Evolutionary conservation across 139 green algal species (phyloP), one percentile per base, ranked within the genome.

Genomic region (Closterium sp.): DNA sequence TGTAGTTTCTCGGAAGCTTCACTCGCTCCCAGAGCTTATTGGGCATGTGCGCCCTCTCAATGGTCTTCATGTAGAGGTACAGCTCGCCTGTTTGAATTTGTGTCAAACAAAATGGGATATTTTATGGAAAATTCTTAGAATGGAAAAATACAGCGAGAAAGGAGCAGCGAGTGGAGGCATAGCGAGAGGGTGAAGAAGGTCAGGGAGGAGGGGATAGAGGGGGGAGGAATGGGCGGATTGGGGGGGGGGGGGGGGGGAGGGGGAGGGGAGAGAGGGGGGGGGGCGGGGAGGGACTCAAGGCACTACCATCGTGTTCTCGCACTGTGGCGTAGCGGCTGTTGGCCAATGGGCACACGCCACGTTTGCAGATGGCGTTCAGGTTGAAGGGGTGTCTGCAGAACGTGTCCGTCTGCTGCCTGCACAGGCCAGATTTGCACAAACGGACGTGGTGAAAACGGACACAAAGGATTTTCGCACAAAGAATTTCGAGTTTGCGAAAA

Each of bases 381-480:
- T 99, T 99, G 96, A 98, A 98, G 96, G 98, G 97, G 88, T 99
- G 99, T 31, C 97, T 92, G 95, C 98, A 99, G 89, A 99, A 99
- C 89, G 98, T 99, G 33, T 92, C 85, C 30, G 87, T 90, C 87
- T 98, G 95, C 4, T 95, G 97, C 86, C 85, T 88, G 85, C 85
- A 33, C 64, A 83, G 64, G 64, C 10, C 64, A 83, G 64, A 10
- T 28, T 16, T 28, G 64, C 64, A 83, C 64, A 83, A 16, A 10
- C 10, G 64, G 12, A 86, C 83, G 31, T 21, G 10, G 7, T 23
- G 9, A 23, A 21, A 31, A 3, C 21, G 2, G 21, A 28, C 2
- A 25, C 23, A 1, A 86, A 25, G 8, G 30, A n/a, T n/a, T n/a
- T n/a, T n/a, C n/a, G n/a, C n/a, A n/a, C n/a, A 86, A 86, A 32